phyloP scores from a whole-genome alignment of 139 green algal genomes.

The Chlorella sp. region DNA sequence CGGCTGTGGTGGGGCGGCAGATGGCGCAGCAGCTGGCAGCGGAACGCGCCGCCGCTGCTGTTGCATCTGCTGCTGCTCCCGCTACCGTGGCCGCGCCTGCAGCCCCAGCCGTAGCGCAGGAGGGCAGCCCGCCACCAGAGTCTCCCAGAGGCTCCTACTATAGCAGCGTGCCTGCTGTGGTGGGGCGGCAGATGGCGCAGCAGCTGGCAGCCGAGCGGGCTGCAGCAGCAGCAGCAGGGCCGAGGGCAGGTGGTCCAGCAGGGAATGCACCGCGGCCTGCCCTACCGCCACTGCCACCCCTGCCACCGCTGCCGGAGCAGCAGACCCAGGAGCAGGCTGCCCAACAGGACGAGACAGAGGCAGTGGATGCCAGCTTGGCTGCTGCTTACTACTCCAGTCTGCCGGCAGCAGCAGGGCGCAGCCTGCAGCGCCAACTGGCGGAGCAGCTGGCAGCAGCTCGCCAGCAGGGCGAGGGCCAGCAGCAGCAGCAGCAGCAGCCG shows the following conservation, averaged over 20 bases:
- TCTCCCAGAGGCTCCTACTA: neutral
- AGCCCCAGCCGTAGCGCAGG: neutral
- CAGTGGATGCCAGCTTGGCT: neutral
- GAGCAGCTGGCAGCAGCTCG: conserved; percentile 11
- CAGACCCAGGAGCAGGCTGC: neutral
- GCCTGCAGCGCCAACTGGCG: conserved; percentile 20
- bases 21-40: no score
- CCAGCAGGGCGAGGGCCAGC: neutral
- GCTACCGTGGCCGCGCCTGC: neutral
- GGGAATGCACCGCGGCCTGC: neutral
- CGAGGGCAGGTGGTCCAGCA: neutral
- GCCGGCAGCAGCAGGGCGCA: conserved; percentile 21
- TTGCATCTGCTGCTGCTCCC: no score
- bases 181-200: conserved; percentile 21
- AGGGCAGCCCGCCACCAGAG: neutral
- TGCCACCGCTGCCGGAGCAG: neutral
- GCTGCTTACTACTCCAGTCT: conserved; percentile 25
- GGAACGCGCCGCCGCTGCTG: no score
- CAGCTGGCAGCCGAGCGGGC: conserved; percentile 6
- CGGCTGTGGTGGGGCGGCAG: no score
- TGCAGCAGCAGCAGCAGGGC: neutral
- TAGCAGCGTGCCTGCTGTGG: neutral
- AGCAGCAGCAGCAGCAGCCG: neutral
- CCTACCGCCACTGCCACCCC: neutral
- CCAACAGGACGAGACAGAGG: no score